A percentile compares a stretch with the other conserved stretches of the same genome.
These are phyloP conservation scores for Suhomyces kunorum DNA, from an alignment of 1,139 yeast genomes.

Conservation along the genomic window DNA sequence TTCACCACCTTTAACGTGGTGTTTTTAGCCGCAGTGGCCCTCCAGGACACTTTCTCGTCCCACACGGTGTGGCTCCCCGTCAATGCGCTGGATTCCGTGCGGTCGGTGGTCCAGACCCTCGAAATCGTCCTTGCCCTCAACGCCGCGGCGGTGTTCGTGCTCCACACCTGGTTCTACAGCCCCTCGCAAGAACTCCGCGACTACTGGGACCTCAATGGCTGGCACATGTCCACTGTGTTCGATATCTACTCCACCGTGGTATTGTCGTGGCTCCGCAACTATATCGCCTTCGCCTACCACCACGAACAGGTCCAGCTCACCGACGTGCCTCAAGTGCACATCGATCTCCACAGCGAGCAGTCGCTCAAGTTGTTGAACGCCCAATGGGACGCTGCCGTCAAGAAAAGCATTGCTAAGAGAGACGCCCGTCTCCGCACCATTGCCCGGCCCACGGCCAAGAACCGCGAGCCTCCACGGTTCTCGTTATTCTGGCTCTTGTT, in stretches of 20 bases:
- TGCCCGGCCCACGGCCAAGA: constrained; percentile 19
- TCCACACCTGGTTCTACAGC: constrained; percentile 39
- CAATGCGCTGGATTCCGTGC: constrained; percentile 19
- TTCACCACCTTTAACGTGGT: constrained; percentile 40
- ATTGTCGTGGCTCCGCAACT: constrained; percentile 26
- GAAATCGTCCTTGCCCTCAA: constrained; percentile 24
- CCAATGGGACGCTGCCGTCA: constrained; percentile 25
- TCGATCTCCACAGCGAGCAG: constrained; percentile 24
- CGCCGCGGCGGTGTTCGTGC: constrained; percentile 33
- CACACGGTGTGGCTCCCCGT: constrained; percentile 31
- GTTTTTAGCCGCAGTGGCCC: constrained; percentile 20
- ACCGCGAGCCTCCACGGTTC: constrained; percentile 16
- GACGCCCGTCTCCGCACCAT: constrained; percentile 11
- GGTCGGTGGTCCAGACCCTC: constrained; percentile 18
- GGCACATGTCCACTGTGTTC: constrained; percentile 29
- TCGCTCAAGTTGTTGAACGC: constrained; percentile 23
- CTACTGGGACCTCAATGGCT: constrained; percentile 36
- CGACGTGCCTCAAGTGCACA: constrained; percentile 28
- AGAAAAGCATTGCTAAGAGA: constrained; percentile 18
- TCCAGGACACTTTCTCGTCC: constrained; percentile 31
- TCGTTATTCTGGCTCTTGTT: constrained; percentile 21
- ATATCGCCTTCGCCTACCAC: constrained; percentile 25
- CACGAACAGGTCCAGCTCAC: constrained; percentile 23
- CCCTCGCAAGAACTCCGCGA: constrained; percentile 49
- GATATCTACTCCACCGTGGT: constrained; percentile 27